Conservation (phyloP, 495 filamentous ascomycete species). For the Oleoguttula mirabilis region DNA sequence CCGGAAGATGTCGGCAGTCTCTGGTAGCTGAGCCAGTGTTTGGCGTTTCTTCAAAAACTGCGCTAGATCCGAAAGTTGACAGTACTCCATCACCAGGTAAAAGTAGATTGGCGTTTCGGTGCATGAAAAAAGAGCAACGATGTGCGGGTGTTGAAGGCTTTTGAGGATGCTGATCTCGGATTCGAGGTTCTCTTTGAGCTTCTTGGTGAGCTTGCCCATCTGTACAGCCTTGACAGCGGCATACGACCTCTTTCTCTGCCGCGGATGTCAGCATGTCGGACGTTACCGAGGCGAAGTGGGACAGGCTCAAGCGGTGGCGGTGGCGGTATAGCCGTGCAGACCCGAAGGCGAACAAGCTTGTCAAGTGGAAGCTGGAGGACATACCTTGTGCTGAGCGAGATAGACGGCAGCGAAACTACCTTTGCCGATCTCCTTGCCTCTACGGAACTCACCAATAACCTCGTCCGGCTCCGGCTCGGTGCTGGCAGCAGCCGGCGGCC, state of each 20-base stretch:
- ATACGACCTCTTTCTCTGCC: conserved; percentile 44
- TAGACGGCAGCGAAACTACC: conserved; percentile 95
- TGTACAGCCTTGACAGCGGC: conserved; percentile 97
- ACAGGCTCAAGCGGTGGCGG: neutral
- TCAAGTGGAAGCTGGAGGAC: conserved; percentile 33
- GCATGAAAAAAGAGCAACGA: conserved; percentile 90
- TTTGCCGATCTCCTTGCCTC: conserved; percentile 78
- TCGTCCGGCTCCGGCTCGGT: conserved; percentile 39
- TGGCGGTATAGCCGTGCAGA: too few relatives aligned
- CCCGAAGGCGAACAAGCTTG: too few relatives aligned
- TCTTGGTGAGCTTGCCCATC: conserved; percentile 76
- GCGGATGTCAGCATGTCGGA: neutral
- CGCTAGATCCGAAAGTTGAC: conserved; percentile 84
- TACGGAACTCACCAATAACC: conserved; percentile 62
- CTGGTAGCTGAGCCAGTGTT: conserved; percentile 58
- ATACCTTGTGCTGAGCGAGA: conserved; percentile 69
- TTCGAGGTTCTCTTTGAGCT: conserved; percentile 89
- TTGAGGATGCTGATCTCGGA: conserved; percentile 91
- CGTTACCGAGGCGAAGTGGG: neutral
- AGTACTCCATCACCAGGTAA: conserved; percentile 97
- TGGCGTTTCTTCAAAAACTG: conserved; percentile 90
- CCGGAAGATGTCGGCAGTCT: conserved; percentile 69
- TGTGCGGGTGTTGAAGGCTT: conserved; percentile 85
- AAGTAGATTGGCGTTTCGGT: conserved; percentile 76
- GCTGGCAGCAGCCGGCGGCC: conserved; percentile 15